These are phyloP conservation scores for Plectosphaerella cucumerina DNA, from an alignment of 2,329 filamentous ascomycete species.

Conservation along the genomic window DNA sequence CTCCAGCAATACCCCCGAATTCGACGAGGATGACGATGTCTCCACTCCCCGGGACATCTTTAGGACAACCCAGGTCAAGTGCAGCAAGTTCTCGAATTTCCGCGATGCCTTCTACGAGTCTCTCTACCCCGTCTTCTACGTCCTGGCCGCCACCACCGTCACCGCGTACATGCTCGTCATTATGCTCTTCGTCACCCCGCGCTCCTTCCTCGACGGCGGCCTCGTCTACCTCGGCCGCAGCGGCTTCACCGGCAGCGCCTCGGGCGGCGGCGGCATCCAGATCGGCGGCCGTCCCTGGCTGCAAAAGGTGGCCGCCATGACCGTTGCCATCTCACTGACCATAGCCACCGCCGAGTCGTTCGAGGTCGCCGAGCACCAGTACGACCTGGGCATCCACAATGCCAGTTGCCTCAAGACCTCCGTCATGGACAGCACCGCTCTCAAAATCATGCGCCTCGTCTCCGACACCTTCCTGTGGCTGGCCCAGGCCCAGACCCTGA, in stretches of 20 bases:
- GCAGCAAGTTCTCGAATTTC: constrained; percentile 53
- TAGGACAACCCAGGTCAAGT: constrained; percentile 6
- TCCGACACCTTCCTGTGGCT: constrained; percentile 97
- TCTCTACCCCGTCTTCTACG: constrained; percentile 88
- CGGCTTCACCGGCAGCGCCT: constrained; percentile 80
- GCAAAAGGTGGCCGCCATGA: constrained; percentile 75
- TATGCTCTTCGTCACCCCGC: constrained; percentile 91
- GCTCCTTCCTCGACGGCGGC: constrained; percentile 85
- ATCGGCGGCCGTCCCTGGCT: constrained; percentile 92
- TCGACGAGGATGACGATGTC: constrained; percentile 33
- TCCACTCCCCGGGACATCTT: constrained; percentile 19
- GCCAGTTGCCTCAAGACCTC: constrained; percentile 69
- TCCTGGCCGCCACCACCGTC: constrained; percentile 85
- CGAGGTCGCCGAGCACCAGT: constrained; percentile 76
- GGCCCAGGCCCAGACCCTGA: constrained; percentile 93
- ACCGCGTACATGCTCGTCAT: constrained; percentile 84
- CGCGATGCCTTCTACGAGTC: constrained; percentile 91
- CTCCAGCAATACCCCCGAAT: constrained; percentile 32
- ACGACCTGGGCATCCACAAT: constrained; percentile 74
- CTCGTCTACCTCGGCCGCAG: constrained; percentile 75
- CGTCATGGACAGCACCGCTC: constrained; percentile 79
- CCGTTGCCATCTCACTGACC: constrained; percentile 78
- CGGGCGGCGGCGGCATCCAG: constrained; percentile 70
- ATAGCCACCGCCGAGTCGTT: constrained; percentile 94
- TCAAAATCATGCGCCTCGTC: constrained; percentile 86